Evolutionary conservation across 179 eudicot genomes (phyloP).

Genomic region (Pouteria campechiana): DNA sequence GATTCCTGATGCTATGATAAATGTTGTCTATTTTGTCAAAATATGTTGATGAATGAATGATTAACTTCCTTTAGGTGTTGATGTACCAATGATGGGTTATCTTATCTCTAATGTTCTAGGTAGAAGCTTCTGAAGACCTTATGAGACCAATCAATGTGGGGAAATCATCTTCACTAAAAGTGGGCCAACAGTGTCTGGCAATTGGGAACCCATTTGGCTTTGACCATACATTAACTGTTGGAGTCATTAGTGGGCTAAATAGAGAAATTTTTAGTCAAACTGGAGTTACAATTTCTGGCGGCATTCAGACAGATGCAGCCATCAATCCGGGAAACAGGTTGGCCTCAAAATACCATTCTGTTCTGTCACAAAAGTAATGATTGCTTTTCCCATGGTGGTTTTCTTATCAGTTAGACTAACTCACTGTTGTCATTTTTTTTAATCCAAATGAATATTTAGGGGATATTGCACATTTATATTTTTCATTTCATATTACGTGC

Average conservation of each 20-base stretch:
- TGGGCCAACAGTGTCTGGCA: conserved; percentile 95
- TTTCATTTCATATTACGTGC: no score
- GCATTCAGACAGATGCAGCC: conserved; percentile 98
- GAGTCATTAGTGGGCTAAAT: conserved; percentile 87
- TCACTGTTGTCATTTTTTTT: no score
- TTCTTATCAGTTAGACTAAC: no score
- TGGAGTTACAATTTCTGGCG: conserved; percentile 94
- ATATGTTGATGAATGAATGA: no score
- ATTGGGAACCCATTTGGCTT: conserved; percentile 99
- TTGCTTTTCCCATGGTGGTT: not conserved
- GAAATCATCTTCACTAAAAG: conserved; percentile 61
- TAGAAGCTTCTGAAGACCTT: conserved; percentile 74
- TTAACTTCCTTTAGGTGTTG: no score
- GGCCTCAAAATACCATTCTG: not conserved
- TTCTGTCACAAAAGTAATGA: not conserved
- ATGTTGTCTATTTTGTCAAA: no score
- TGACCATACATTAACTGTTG: conserved; percentile 96
- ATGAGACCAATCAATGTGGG: conserved; percentile 83
- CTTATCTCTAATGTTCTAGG: conserved; percentile 24
- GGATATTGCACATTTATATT: no score
- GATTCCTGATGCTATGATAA: no score
- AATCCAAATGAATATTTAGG: no score
- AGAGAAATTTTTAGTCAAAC: conserved; percentile 93
- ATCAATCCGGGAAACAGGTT: conserved; percentile 99
- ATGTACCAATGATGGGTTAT: not conserved